Percentiles rank a stretch among this genome's conserved stretches.
These are phyloP conservation scores for Eucalyptus curtisii DNA, from an alignment of 345 rosid species.

Conservation along the genomic window DNA sequence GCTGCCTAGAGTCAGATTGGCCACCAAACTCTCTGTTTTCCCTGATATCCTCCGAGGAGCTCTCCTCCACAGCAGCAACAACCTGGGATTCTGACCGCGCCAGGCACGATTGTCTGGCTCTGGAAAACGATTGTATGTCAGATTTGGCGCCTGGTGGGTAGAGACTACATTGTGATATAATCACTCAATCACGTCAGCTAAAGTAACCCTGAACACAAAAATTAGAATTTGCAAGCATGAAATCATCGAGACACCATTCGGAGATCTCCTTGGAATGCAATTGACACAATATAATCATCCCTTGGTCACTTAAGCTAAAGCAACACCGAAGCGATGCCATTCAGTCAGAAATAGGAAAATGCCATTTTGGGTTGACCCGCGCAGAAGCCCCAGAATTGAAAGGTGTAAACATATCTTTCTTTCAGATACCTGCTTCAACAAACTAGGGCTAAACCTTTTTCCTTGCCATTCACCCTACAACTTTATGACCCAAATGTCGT, in stretches of 20 bases:
- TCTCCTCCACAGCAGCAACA: slow-evolving; percentile 40
- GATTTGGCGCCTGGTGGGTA: slow-evolving; percentile 11
- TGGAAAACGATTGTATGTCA: slow-evolving; percentile 24
- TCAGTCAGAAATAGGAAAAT: too few species aligned
- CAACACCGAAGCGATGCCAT: too few species aligned
- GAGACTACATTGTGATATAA: not conserved
- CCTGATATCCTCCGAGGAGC: slow-evolving; percentile 34
- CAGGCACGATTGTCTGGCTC: slow-evolving; percentile 68
- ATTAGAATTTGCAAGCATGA: too few species aligned
- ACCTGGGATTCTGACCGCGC: slow-evolving; percentile 32
- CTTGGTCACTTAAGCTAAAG: too few species aligned
- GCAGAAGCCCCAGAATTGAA: not conserved
- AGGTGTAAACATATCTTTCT: not conserved
- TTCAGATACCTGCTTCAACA: not conserved
- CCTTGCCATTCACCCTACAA: not conserved
- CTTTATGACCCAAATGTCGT: too few species aligned
- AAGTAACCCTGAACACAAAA: not conserved
- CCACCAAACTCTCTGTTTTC: slow-evolving; percentile 20
- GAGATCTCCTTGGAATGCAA: too few species aligned
- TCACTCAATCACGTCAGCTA: not conserved
- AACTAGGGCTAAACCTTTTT: not conserved
- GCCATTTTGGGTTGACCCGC: not conserved
- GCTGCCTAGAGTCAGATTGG: not conserved
- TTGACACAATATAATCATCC: too few species aligned
- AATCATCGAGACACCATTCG: too few species aligned